Base-by-base conservation (phyloP, 1,284 basidiomycete species). In the Rhodotorula sp. region DNA sequence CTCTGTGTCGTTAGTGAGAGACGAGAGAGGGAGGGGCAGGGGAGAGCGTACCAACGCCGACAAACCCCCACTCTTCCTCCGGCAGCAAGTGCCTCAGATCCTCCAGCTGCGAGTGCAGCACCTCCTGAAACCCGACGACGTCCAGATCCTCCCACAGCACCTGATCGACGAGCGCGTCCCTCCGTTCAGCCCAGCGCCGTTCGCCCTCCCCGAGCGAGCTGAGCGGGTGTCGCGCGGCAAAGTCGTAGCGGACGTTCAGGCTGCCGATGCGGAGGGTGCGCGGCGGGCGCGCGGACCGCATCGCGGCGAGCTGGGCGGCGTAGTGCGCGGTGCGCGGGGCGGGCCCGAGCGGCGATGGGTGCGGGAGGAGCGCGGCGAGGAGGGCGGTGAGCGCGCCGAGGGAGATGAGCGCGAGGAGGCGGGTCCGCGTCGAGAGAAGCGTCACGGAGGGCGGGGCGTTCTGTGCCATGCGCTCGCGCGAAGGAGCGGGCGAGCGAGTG, bases 121-220 rank as follows among this genome's bases (percentile, higher is more conserved):
- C 76, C 61, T 77, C 78, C 61, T 79, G 77, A 36, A 76, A 73
- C 0, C 77, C 78, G 19, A 79, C 53, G 36, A 77, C 55, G 57
- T 79, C 78, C 32, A 74, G 54, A 12, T 73, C 67, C 37, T 67
- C 58, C 56, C 69, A 76, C 36, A 66, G 37, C n/a, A 77, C 67
- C 51, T 71, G 67, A 63, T 78, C 77, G 17, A 75, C 67, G 34
- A 78, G 65, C 12, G 68, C 66, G 41, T 73, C 72, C 36, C 77
- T 29, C 22, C 77, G 41, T 29, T 66, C 66, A 0, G n/a, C 9
- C 76, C 76, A 78, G 12, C 61, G 51, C 6, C 53, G n/a, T 56
- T 78, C 77, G 32, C 69, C 74, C 53, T 58, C 61, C 29, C 61
- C 21, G 19, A 54, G 53, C 3, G 32, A 17, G 29, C 25, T 22